Base-by-base conservation (phyloP, 1,284 basidiomycete genomes). In the Stygiomarasmius scandens region DNA sequence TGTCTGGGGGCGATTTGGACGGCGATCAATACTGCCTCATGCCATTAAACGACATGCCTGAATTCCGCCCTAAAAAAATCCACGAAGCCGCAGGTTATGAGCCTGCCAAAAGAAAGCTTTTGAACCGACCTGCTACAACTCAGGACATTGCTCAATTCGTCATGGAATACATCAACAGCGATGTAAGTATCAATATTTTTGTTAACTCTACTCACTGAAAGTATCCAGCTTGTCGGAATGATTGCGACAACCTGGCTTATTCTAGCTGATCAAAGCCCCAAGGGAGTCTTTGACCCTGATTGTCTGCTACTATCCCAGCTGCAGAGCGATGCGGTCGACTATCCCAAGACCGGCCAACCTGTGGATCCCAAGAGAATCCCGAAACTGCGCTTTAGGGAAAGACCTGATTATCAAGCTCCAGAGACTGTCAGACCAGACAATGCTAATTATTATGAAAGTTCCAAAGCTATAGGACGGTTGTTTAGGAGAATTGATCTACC, bases 101-200 rank as follows among this genome's bases (percentile, higher is more conserved):
- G 5, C 72, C 83, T 0, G 82, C 82, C 0, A 64, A 67, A 11
- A 81, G 72, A 63, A 82, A 80, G 53, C 51, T 75, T 2, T 67
- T 91, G 1, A 67, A 78, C 45, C 79, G 80, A 25, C 79, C 74
- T 38, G 85, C 82, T 68, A 89, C 77, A 12, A 89, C 86, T 76
- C 73, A 67, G n/a, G 92, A 89, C 70, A 85, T 91, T 2, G 86
- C 84, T 1, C 82, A 89, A 48, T 92, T 92, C 66, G 82, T 92
- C 10, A 78, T 87, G 54, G 85, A 90, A 58, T 92, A 84, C 59
- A 87, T 89, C 60, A 84, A 76, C 62, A 86, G 80, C 51, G 87
- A 90, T 67, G 83, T 86, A 58, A 59, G 66, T 63, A 60, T 55
- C 9, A 12, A 6, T 12, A 6, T 32, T 11, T 19, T 51, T n/a